Evolutionary conservation across 2,329 filamentous ascomycete genomes (phyloP), one percentile per base, ranked within the genome.

Genomic region (Penicillium sp.): DNA sequence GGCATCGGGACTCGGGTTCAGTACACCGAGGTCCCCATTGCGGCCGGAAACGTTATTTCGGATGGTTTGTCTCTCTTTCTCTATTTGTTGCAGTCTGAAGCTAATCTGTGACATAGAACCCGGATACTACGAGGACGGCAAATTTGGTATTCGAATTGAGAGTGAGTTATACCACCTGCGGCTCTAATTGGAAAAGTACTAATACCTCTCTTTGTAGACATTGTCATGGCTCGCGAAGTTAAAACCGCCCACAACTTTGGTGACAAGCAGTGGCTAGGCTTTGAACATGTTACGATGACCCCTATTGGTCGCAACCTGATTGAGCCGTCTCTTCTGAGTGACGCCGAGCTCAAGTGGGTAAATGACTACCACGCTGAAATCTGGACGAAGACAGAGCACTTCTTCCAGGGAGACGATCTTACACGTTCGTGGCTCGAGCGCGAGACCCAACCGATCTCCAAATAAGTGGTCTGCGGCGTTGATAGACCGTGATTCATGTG

Each of bases 211-310:
- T 52, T 51, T 57, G 17, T 62, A 82, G 80, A 99, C 73, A 87
- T 99, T 69, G 86, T 96, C 63, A 89, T 97, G 81, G 91, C 95
- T 31, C 89, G 85, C 64, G 92, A 97, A 73, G 88, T 89, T n/a
- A 82, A 93, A 75, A 96, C 93, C 5, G 87, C 88, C 61, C 84
- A 96, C 75, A 86, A 87, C 37, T 97, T 97, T 71, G 93, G 93
- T 21, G 93, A 96, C 68, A 96, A 96, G 78, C 89, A 93, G 2
- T 99, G 90, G 77, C 81, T 97, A 37, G 92, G 93, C 4, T 99
- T 99, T 67, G 93, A 99, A 79, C 91, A 96, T 75, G 92, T 97
- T 64, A 99, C 94, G 0, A 91, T 99, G 91, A 91, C 93, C 19
- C 94, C 94, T 0, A 92, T 96, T 77, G 97, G 93, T 77, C 85